These are phyloP conservation scores for Micromonas pusilla DNA, from an alignment of 139 green algal genomes.

Conservation along the genomic window DNA sequence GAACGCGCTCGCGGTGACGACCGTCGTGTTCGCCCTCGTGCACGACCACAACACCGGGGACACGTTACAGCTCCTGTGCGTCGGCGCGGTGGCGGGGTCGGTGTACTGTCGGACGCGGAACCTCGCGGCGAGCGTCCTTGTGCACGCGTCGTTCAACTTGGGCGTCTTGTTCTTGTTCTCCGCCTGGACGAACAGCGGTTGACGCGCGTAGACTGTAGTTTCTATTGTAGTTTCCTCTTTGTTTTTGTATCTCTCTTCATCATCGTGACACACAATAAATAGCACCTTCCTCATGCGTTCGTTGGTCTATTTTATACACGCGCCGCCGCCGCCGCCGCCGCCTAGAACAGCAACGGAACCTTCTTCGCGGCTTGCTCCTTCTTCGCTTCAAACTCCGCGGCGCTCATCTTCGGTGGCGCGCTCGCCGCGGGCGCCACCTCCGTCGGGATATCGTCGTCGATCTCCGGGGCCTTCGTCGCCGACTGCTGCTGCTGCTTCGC, in stretches of 20 bases:
- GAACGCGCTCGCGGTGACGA: slow-evolving; percentile 41
- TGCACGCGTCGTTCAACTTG: slow-evolving; percentile 76
- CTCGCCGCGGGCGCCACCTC: no score
- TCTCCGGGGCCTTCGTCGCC: no score
- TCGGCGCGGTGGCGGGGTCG: slow-evolving; percentile 72
- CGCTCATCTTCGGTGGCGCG: no score
- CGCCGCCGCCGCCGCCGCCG: no score
- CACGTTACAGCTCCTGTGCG: slow-evolving; percentile 64
- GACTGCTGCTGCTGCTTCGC: no score
- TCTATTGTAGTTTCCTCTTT: neutral
- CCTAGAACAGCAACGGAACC: no score
- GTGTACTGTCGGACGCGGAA: slow-evolving; percentile 65
- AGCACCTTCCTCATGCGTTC: neutral
- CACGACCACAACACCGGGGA: slow-evolving; percentile 49
- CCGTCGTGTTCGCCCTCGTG: slow-evolving; percentile 70
- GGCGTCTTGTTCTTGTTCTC: slow-evolving; percentile 47
- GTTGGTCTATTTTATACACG: no score
- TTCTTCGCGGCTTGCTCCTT: no score
- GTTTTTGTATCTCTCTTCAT: neutral
- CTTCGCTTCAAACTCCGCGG: no score
- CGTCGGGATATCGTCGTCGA: no score
- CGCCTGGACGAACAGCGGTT: neutral
- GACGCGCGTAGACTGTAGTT: neutral
- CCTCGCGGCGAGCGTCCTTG: slow-evolving; percentile 60
- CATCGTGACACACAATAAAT: neutral